phyloP scores from a whole-genome alignment of 2,329 filamentous ascomycete species.

The Colletotrichum cuscutae region DNA sequence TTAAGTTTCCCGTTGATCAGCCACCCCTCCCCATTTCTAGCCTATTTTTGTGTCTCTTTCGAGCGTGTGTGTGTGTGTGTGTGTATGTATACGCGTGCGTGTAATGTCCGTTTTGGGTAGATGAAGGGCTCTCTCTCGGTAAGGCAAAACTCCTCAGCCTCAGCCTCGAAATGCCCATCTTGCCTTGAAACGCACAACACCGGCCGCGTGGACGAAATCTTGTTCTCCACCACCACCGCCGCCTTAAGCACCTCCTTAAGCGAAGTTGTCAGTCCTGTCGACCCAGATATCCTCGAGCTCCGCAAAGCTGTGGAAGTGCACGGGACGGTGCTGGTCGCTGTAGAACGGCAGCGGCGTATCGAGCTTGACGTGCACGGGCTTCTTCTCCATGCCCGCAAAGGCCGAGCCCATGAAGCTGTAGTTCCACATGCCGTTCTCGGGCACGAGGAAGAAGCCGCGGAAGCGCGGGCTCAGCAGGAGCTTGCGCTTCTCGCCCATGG shows the following conservation, averaged over 20 bases:
- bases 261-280: conserved; percentile 92
- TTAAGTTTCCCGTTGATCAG: neutral
- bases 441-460: conserved; percentile 94
- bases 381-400: conserved; percentile 91
- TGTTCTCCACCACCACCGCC: too few relatives aligned
- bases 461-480: conserved; percentile 93
- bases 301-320: conserved; percentile 98
- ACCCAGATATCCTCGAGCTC: conserved; percentile 98
- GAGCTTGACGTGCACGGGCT: conserved; percentile 88
- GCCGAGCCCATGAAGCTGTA: conserved; percentile 97
- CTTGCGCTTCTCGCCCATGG: conserved; percentile 96
- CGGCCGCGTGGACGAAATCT: neutral
- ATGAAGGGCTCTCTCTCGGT: neutral
- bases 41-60: neutral
- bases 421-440: conserved; percentile 92
- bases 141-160: neutral
- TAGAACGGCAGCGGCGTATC: conserved; percentile 94
- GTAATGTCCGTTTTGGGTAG: neutral
- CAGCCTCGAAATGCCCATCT: neutral
- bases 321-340: conserved; percentile 87
- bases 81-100: neutral
- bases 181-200: neutral
- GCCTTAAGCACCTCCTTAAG: conserved; percentile 58
- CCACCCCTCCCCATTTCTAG: neutral
- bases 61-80: neutral